Evolutionary conservation across 2,329 filamentous ascomycete genomes (phyloP), one percentile per base, ranked within the genome.

Genomic region (Ophiosphaerella narmari): DNA sequence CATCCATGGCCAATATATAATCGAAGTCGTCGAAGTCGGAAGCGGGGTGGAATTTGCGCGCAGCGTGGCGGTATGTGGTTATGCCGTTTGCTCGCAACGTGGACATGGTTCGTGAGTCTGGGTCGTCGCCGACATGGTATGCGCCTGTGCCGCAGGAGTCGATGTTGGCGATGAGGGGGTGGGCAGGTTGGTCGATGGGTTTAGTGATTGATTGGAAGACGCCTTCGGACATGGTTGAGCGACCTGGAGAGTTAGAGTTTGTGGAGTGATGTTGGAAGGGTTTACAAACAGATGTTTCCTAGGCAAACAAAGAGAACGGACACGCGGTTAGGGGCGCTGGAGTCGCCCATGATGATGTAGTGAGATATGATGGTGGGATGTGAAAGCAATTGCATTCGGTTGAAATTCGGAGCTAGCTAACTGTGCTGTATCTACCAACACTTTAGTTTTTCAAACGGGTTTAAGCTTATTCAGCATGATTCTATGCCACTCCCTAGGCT

Each of bases 1-100:
- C 80, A 70, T 99, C 94, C 94, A 99, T 99, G 53, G 90, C 92
- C 49, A 99, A 86, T 52, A 99, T 86, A 75, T 96, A 97, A 74
- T 97, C 91, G 67, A 97, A 97, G 13, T 82, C 80, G 48, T 86
- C 78, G 64, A 97, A 95, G 74, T 99, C 94, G 43, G 82, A 81
- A 1, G 79, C 74, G 4, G 77, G 75, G 72, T 75, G 71, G 71
- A 95, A 86, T 72, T 89, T 88, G 44, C 91, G 86, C 16, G 91
- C 92, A 2, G 79, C 77, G 74, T 97, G 91, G 9, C 80, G 77
- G 74, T 96, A 97, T 52, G 87, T 81, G 5, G 77, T 86, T 62
- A 97, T 91, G 31, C 87, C 87, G 69, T 96, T 84, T 39, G 81
- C 78, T 53, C 81, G 77, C 24, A 97, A 83, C 0, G 90, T 95